Evolutionary conservation across 306 rosid genomes (phyloP), one percentile per base, ranked within the genome.

Genomic region (Quercus wislizeni): DNA sequence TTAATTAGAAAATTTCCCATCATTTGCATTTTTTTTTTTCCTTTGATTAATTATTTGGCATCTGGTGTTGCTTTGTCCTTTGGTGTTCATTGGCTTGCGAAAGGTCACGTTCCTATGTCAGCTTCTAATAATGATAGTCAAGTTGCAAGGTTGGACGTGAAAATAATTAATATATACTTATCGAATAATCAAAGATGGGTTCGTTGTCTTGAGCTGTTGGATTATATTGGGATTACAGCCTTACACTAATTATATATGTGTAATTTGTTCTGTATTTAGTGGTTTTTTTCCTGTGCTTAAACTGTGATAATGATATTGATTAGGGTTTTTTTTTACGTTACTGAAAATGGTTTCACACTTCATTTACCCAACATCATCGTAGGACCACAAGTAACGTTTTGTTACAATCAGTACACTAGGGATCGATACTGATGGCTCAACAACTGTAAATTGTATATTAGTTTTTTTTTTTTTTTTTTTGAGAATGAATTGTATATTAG

Each of bases 111-210:
- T 77, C 61, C 17, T 62, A 12, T 69, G 90, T 82, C 65, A 55
- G 78, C 67, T 79, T 79, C 74, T 72, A 77, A 75, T 79, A 75
- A 74, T 79, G 18, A 55, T 18, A 72, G 79, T 76, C 68, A 84
- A 52, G 79, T 70, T 74, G 76, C 6, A 12, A 63, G 30, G 21
- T 23, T 30, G 41, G 58, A 46, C 54, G 63, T 54, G 7, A 14
- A 7, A 43, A 7, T 20, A 23, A 38, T 25, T 20, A 23, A 38
- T 25, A 3, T 5, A 41, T 41, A 41, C 46, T 41, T 41, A 30
- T 49, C 54, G 17, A 61, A 5, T 2, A 15, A 49, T 4, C 8
- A 20, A 71, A 30, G 51, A 55, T 6, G 12, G 30, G 63, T 38
- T 71, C 38, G 57, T 51, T 74, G 43, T 73, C 27, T 71, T 19